Percentiles rank a stretch among this genome's conserved stretches.
phyloP scores from a whole-genome alignment of 345 rosid genomes.

The Rhodamnia argentea region DNA sequence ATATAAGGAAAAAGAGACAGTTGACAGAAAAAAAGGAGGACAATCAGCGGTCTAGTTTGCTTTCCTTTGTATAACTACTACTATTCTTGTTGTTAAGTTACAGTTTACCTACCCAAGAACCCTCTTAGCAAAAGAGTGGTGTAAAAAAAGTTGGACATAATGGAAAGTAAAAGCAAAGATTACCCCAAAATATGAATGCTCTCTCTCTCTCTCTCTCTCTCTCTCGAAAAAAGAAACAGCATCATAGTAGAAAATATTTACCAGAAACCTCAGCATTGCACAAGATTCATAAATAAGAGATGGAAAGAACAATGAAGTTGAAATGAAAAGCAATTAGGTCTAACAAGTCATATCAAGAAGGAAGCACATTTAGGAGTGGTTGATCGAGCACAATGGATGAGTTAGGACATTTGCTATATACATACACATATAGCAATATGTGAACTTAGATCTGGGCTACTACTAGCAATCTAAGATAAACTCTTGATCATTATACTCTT shows the following conservation, averaged over 20 bases:
- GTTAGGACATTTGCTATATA: not conserved
- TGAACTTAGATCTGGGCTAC: not conserved
- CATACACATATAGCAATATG: not conserved
- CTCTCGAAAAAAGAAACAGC: not conserved
- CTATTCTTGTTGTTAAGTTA: conserved; percentile 15
- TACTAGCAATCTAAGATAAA: not conserved
- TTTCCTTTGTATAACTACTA: not conserved
- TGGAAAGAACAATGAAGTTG: not conserved
- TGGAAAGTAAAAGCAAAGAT: not conserved
- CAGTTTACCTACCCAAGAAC: conserved; percentile 33
- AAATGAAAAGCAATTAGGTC: not conserved
- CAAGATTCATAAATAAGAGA: not conserved
- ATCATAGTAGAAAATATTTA: not conserved
- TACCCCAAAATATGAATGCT: not conserved
- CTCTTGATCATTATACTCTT: not conserved
- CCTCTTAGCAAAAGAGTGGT: conserved; percentile 1
- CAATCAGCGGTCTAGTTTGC: not conserved
- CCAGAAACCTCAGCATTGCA: not conserved
- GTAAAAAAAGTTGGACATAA: not conserved
- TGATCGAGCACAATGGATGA: not conserved
- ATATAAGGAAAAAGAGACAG: not conserved
- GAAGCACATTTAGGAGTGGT: not conserved
- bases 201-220: not conserved
- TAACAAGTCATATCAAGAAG: not conserved
- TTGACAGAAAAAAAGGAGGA: not conserved